Base-by-base conservation (phyloP, 176 grass and related monocot genomes). In the Aegilops longissima region DNA sequence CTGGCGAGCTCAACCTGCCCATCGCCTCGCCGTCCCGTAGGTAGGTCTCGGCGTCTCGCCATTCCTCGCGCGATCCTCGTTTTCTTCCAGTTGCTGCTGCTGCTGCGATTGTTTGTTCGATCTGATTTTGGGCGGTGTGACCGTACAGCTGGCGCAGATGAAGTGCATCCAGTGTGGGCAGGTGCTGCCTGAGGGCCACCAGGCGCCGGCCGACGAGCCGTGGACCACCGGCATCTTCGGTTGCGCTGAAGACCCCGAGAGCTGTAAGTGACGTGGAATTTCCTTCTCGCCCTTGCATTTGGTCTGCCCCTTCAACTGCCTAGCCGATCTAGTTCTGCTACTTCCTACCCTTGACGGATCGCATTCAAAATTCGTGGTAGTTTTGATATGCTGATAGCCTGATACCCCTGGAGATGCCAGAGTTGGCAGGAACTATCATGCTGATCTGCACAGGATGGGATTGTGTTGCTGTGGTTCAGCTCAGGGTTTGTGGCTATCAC, bases 1-100 rank as follows among this genome's bases (percentile, higher is more conserved):
- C 90, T 16, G 93, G 90, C 40, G 93, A 95, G 62, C 93, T 95
- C 73, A 95, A 88, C 52, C 88, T 81, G 58, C 88, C 93, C 74
- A 70, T 92, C 73, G 40, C 70, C 38, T 92, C 73, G 40, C 70
- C 38, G 83, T 95, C 74, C 85, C 86, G 1, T 79, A 87, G 90
- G 90, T 89, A 31, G 4, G 74, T 68, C 31, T 51, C 8, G 10
- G 70, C 34, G 74, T 68, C 31, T 51, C 8, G 10, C 77, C 34
- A n/a, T 35, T 56, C 29, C 72, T 58, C 42, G 11, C 24, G 21
- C 13, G 81, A 66, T 39, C 59, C 5, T 87, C 29, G 12, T 1
- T 17, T 16, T 56, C 18, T 29, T 39, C 29, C 27, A 18, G 1
- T 40, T 17, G 65, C 13, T 4, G 45, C 44, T 4, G 45, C 44